Percentiles rank a stretch among this genome's conserved stretches.
Evolutionary conservation across 768 basidiomycete genomes (phyloP).

Genomic region (Pleurotus eryngii): DNA sequence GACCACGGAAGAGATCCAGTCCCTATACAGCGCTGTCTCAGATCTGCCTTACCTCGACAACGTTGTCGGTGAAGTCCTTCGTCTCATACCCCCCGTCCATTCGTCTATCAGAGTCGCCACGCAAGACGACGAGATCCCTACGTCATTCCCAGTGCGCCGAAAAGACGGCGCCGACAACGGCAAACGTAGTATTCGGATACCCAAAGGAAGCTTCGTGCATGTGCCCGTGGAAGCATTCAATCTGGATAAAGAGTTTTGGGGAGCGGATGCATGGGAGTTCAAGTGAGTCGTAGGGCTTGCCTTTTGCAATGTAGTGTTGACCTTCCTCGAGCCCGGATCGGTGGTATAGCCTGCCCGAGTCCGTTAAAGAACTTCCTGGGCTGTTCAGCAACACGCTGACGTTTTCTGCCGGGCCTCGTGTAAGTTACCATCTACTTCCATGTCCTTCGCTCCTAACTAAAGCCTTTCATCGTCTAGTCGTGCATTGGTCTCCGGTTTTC

Average conservation of each 20-base stretch:
- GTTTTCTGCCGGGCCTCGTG: conserved; percentile 81
- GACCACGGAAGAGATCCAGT: conserved; percentile 62
- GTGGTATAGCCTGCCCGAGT: conserved; percentile 75
- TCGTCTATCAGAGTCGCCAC: conserved; percentile 78
- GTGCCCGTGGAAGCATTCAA: conserved; percentile 80
- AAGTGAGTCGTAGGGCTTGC: conserved; percentile 41
- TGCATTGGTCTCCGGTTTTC: conserved; percentile 84
- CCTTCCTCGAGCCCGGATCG: conserved; percentile 60
- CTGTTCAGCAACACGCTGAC: conserved; percentile 67
- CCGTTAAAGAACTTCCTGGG: conserved; percentile 65
- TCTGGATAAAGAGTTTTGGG: conserved; percentile 76
- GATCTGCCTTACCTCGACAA: conserved; percentile 72
- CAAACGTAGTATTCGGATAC: conserved; percentile 44
- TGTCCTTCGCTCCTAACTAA: background rate
- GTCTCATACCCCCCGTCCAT: conserved; percentile 79
- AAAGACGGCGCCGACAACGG: conserved; percentile 42
- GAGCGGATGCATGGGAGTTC: conserved; percentile 78
- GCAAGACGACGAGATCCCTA: conserved; percentile 75
- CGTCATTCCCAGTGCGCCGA: conserved; percentile 54
- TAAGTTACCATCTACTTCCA: conserved; percentile 33
- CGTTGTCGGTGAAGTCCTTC: conserved; percentile 69
- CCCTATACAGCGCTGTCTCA: conserved; percentile 53
- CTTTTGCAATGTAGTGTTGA: background rate
- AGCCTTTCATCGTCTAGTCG: conserved; percentile 43
- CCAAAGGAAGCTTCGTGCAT: conserved; percentile 73